Conservation (phyloP, 371 early-diverging fungal species). For the Dinochytrium kinnereticum region DNA sequence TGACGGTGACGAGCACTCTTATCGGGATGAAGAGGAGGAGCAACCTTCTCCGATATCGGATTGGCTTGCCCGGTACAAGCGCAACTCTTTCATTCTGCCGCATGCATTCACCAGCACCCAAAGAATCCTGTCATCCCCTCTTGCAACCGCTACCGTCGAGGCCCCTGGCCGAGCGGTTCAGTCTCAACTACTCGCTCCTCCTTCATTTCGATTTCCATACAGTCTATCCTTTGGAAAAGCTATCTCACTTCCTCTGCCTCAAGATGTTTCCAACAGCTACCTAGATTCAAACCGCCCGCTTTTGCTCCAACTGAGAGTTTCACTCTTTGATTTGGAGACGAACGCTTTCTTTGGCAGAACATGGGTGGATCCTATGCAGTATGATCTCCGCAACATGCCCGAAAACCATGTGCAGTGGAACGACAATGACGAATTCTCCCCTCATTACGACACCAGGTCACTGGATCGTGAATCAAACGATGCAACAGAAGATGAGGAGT, state of each 20-base stretch:
- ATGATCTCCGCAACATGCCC: slow-evolving; percentile 19
- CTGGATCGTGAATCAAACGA: background rate
- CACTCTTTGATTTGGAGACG: slow-evolving; percentile 47
- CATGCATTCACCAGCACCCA: background rate
- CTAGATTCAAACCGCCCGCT: slow-evolving; percentile 12
- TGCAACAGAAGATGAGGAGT: slow-evolving; percentile 27
- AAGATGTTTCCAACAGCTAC: slow-evolving; percentile 21
- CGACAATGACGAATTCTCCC: background rate
- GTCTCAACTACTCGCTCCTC: slow-evolving; percentile 24
- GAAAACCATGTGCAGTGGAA: slow-evolving; percentile 13
- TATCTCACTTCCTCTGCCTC: slow-evolving; percentile 24
- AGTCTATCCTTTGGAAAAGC: slow-evolving; percentile 13
- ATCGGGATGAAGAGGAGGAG: background rate
- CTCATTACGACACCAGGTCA: background rate
- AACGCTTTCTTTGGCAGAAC: slow-evolving; percentile 48
- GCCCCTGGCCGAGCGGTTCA: background rate
- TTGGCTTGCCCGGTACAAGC: slow-evolving; percentile 3
- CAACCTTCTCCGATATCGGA: background rate
- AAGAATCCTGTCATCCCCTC: background rate
- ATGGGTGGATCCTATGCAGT: slow-evolving; percentile 37
- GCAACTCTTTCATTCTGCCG: slow-evolving; percentile 11
- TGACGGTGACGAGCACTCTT: too few relatives aligned
- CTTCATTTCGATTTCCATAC: slow-evolving; percentile 32
- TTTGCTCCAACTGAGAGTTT: slow-evolving; percentile 33
- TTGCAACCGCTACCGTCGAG: background rate